Evolutionary conservation across 306 rosid genomes (phyloP).

Genomic region (Dryas alaskensis): DNA sequence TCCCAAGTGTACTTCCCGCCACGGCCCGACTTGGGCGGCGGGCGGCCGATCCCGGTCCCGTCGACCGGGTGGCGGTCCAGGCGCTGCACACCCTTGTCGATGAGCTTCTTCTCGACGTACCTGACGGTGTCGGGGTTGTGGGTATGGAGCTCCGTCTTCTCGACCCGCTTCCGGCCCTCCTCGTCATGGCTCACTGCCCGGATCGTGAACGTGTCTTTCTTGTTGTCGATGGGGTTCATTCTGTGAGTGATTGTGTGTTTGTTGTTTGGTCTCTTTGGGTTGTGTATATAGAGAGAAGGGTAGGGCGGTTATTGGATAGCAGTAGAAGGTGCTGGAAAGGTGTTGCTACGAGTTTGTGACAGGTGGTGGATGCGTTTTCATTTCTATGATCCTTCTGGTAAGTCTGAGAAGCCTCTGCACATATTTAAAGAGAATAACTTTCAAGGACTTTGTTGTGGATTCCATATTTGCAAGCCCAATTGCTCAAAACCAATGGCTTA

Average conservation of each 20-base stretch:
- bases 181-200: constrained; percentile 60
- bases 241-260: neutral
- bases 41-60: constrained; percentile 41
- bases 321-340: constrained; percentile 18
- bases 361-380: constrained; percentile 30
- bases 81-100: constrained; percentile 58
- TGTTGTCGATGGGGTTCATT: constrained; percentile 57
- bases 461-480: neutral
- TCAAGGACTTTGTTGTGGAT: neutral
- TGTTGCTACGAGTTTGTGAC: constrained; percentile 29
- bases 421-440: neutral
- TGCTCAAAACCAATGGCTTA: neutral
- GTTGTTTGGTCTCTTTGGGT: neutral
- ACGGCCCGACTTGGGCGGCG: constrained; percentile 65
- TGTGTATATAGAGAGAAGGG: neutral
- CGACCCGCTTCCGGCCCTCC: constrained; percentile 58
- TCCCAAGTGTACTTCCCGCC: constrained; percentile 94
- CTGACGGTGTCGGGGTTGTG: constrained; percentile 61
- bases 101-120: constrained; percentile 67
- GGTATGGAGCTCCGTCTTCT: constrained; percentile 46
- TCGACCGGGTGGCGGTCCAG: constrained; percentile 68
- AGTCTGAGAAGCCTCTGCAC: neutral
- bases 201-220: constrained; percentile 48
- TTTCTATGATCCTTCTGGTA: neutral
- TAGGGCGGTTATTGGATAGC: neutral